phyloP scores from a whole-genome alignment of 306 rosid species.

The Vigna reflexopilosa region DNA sequence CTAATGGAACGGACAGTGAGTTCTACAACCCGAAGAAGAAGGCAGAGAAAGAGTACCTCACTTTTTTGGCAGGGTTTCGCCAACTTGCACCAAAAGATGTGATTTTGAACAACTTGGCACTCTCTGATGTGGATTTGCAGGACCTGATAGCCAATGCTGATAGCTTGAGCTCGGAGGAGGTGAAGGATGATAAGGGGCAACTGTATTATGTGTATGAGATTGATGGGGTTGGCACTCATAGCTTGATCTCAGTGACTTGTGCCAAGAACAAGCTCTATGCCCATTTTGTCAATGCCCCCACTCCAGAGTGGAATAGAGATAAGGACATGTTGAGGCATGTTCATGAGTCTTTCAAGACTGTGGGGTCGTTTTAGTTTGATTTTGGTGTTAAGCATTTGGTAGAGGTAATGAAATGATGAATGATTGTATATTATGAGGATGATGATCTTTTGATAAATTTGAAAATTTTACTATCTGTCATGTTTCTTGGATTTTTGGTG shows the following conservation, averaged over 20 bases:
- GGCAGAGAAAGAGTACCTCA: slow-evolving; percentile 78
- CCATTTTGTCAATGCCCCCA: slow-evolving; percentile 88
- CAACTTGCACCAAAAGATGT: slow-evolving; percentile 79
- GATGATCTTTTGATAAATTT: slow-evolving; percentile 12
- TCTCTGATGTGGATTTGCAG: slow-evolving; percentile 86
- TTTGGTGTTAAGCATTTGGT: not conserved
- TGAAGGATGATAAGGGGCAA: slow-evolving; percentile 74
- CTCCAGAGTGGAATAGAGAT: slow-evolving; percentile 83
- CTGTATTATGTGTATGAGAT: slow-evolving; percentile 82
- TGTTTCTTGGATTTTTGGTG: slow-evolving; percentile 20
- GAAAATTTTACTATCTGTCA: not conserved
- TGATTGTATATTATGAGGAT: not conserved
- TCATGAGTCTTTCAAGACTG: slow-evolving; percentile 84
- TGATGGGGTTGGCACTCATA: slow-evolving; percentile 72
- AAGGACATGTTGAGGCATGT: slow-evolving; percentile 75
- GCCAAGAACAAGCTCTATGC: slow-evolving; percentile 87
- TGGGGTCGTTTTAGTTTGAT: slow-evolving; percentile 52
- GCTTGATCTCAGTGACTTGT: slow-evolving; percentile 89
- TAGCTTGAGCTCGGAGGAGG: slow-evolving; percentile 68
- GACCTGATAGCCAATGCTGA: slow-evolving; percentile 74
- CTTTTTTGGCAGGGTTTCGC: slow-evolving; percentile 69
- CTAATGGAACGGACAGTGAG: slow-evolving; percentile 83
- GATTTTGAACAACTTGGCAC: slow-evolving; percentile 73
- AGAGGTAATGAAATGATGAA: not conserved
- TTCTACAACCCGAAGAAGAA: slow-evolving; percentile 87